Conservation (phyloP, 1,139 yeast genomes). For the Yamadazyma atmosphaerica region DNA sequence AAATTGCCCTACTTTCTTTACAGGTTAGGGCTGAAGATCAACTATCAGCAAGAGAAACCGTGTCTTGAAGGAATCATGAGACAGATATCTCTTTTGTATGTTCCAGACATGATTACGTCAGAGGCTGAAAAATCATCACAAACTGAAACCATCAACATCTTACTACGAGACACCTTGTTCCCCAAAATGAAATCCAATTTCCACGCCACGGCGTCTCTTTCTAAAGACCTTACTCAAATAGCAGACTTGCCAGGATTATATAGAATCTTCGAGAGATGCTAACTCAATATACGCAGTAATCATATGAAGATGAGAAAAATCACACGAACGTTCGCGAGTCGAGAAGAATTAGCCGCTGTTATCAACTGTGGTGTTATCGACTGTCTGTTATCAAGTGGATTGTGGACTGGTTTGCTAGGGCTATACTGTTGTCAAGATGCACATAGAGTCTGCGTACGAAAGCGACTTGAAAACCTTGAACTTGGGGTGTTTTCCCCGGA, state of each 20-base stretch:
- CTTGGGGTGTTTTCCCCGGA: conserved; percentile 41
- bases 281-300: no score
- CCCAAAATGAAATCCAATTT: conserved; percentile 66
- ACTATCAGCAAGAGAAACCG: conserved; percentile 64
- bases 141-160: conserved; percentile 24
- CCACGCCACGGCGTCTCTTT: conserved; percentile 59
- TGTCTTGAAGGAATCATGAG: conserved; percentile 66
- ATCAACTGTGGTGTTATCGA: no score
- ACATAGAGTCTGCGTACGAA: conserved; percentile 14
- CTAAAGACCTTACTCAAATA: conserved; percentile 67
- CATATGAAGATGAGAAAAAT: conserved; percentile 1
- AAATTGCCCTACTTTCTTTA: conserved; percentile 71
- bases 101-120: conserved; percentile 55
- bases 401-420: no score
- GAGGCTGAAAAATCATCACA: conserved; percentile 23
- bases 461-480: conserved; percentile 23
- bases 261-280: conserved; percentile 90
- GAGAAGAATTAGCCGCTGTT: no score
- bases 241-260: conserved; percentile 93
- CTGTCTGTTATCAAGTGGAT: no score
- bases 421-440: conserved; percentile 8
- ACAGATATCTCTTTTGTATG: conserved; percentile 71
- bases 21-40: conserved; percentile 55
- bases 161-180: conserved; percentile 59
- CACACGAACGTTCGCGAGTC: conserved; percentile 2